Evolutionary conservation across 768 basidiomycete species (phyloP).

Genomic region (Auricularia auricula-judae): DNA sequence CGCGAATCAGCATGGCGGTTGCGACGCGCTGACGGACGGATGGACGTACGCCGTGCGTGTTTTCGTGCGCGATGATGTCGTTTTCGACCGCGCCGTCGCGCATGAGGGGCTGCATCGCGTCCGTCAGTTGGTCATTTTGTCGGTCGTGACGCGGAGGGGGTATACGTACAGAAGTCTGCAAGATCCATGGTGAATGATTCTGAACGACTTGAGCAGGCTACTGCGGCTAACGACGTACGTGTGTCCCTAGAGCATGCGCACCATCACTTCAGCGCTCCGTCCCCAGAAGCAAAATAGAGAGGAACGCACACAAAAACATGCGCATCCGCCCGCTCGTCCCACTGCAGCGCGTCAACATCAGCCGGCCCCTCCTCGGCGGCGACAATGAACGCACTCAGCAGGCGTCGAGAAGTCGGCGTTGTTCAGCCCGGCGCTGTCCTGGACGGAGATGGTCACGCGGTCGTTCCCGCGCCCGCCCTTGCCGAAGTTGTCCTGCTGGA

Average conservation of each 20-base stretch:
- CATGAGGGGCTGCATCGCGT: conserved; percentile 27
- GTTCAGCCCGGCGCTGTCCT: conserved; percentile 33
- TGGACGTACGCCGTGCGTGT: conserved; percentile 22
- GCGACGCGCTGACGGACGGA: neutral
- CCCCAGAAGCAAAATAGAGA: conserved; percentile 23
- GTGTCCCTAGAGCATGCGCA: too few species aligned
- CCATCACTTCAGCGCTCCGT: too few species aligned
- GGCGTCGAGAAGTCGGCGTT: conserved; percentile 14
- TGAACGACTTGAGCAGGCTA: too few species aligned
- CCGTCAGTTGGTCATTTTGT: conserved; percentile 12
- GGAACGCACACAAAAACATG: conserved; percentile 22
- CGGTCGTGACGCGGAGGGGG: too few species aligned
- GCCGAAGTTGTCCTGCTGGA: conserved; percentile 32
- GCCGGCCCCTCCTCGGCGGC: neutral
- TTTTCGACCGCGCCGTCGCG: conserved; percentile 58
- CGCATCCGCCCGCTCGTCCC: conserved; percentile 33
- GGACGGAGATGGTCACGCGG: conserved; percentile 40
- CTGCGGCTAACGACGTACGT: too few species aligned
- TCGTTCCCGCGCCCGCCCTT: conserved; percentile 41
- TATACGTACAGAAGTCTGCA: too few species aligned
- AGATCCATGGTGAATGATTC: too few species aligned
- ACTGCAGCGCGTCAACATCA: conserved; percentile 2
- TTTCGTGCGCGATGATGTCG: conserved; percentile 42
- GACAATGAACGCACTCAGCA: neutral
- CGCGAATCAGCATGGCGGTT: neutral